These are phyloP conservation scores for Leptoxyphium fumago DNA, from an alignment of 2,329 filamentous ascomycete genomes.

Conservation along the genomic window DNA sequence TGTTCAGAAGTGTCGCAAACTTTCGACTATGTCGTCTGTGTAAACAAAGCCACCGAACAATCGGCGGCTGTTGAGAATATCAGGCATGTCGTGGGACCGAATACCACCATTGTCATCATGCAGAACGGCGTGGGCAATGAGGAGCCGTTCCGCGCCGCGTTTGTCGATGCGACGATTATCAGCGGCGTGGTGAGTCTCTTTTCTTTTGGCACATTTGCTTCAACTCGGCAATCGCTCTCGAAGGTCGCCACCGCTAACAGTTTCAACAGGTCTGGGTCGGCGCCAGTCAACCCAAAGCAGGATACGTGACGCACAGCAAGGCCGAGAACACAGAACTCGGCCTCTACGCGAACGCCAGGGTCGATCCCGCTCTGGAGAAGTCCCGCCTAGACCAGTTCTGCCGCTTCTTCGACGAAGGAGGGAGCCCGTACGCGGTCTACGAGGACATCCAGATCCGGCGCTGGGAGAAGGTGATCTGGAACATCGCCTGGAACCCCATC, in stretches of 20 bases:
- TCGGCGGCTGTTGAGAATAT: conserved; percentile 24
- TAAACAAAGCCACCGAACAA: conserved; percentile 30
- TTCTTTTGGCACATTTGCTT: too few relatives aligned
- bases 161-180: conserved; percentile 38
- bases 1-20: conserved; percentile 17
- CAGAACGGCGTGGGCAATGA: conserved; percentile 51
- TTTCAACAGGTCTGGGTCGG: conserved; percentile 32
- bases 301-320: conserved; percentile 35
- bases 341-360: conserved; percentile 28
- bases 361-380: conserved; percentile 20
- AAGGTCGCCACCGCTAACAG: conserved; percentile 14
- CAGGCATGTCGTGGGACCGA: conserved; percentile 21
- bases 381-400: conserved; percentile 27
- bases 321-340: conserved; percentile 43
- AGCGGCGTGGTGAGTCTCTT: conserved; percentile 30
- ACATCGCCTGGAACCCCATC: conserved; percentile 46
- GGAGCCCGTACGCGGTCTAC: conserved; percentile 33
- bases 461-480: conserved; percentile 48
- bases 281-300: conserved; percentile 35
- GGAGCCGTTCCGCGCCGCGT: conserved; percentile 35
- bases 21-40: conserved; percentile 35
- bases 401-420: conserved; percentile 27
- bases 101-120: conserved; percentile 44
- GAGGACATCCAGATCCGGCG: conserved; percentile 41
- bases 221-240: too few relatives aligned